Base-by-base conservation (phyloP, 2,329 filamentous ascomycete species). In the Incumbomyces lentus region DNA sequence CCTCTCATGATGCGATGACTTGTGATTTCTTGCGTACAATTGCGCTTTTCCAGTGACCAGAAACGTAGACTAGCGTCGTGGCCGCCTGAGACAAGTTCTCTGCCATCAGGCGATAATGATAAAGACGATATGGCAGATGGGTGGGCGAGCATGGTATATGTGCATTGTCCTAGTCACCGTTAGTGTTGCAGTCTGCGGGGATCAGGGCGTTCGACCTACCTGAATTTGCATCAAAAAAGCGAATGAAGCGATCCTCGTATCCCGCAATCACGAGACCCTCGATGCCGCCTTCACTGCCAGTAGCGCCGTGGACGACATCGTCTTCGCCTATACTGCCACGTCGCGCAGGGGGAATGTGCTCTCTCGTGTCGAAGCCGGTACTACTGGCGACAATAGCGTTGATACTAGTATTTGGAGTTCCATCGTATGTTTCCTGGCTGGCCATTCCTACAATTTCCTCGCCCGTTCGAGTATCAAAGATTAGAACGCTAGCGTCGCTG, bases 221-320 rank as follows among this genome's bases (percentile, higher is more conserved):
- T 68, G 87, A 95, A 62, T 98, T 96, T 52, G 92, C 92, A 72
- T 98, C 92, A 64, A 95, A 98, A 74, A 98, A 95, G 55, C 90
- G 78, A 57, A 98, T 88, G 60, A 88, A 95, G 57, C 86, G 82
- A 68, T 98, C 92, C 70, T 98, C 92, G 62, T 98, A 90, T 54
- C 92, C 92, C 51, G 86, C 93, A 54, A 98, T 95, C 49, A 98
- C 85, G 17, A 93, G 86, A 11, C 92, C 92, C 64, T 95, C 89
- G 1, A 95, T 81, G 30, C 84, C 84, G 47, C 83, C 86, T 43
- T 81, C 84, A 6, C 82, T 81, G 18, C 86, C 85, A 10, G 92
- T 96, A 5, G 90, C 87, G 1, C 88, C 87, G 36, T 83, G 83
- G 1, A 85, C 76, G 6, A 79, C 71, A 10, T 76, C 73, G 52